Base-by-base conservation (phyloP, 2,329 filamentous ascomycete species). In the Diaporthe caulivora region DNA sequence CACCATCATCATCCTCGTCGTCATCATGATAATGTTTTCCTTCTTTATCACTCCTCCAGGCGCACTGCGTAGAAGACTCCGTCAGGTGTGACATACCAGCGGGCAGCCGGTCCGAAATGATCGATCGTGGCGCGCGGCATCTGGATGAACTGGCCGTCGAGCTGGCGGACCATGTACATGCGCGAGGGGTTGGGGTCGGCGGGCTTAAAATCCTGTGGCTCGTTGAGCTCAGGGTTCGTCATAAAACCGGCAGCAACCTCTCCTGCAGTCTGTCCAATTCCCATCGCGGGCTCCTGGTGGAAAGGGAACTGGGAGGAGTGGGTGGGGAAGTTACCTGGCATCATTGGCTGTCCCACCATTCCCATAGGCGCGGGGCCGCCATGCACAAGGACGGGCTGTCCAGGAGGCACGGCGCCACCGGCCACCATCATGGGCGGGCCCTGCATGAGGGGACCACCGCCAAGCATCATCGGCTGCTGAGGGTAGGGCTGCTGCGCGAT, bases 151-250 rank as follows among this genome's bases (percentile, higher is more conserved):
- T 87, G 86, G 65, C 88, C 87, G 80, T 92, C 89, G 76, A 88
- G 81, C 82, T 92, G 90, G 72, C 89, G 87, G 77, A 88, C 86
- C 83, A 87, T 89, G 82, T 92, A 92, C 83, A 89, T 88, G 75
- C 90, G 89, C 57, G 85, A 85, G 51, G 88, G 87, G 80, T 91
- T 87, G 76, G 90, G 87, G 78, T 92, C 90, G 26, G 86, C 85
- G 2, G 91, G 91, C 81, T 91, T 89, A 79, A 92, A 90, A 77
- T 91, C 89, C 83, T 92, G 90, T 21, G 88, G 86, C 80, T 90
- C 86, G 76, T 87, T 86, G 76, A 88, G 82, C 76, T 84, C 84
- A 80, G 87, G 86, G 75, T 87, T 85, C 77, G 87, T 82, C 57
- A 85, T 80, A 79, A 88, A 86, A 72, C 87, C 84, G 26, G 85